These are phyloP conservation scores for Clonostachys chloroleuca DNA, from an alignment of 2,329 filamentous ascomycete genomes.

Conservation along the genomic window DNA sequence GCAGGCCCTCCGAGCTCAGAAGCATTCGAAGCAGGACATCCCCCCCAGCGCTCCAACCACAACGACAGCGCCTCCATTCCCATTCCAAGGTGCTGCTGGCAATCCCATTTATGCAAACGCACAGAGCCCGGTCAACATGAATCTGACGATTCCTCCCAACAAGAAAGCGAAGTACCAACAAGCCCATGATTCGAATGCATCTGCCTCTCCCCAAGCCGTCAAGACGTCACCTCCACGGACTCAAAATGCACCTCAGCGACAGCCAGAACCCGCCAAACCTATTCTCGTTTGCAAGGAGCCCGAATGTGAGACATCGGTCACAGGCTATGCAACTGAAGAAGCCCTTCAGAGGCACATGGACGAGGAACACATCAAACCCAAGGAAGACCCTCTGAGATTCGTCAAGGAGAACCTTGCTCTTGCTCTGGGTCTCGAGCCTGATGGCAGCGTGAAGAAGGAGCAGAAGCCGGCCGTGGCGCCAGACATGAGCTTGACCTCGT, in stretches of 20 bases:
- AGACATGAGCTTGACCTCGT: constrained; percentile 32
- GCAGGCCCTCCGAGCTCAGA: constrained; percentile 34
- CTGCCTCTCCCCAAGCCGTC: constrained; percentile 41
- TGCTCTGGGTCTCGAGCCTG: constrained; percentile 44
- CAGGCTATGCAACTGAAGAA: constrained; percentile 50
- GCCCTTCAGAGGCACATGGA: constrained; percentile 46
- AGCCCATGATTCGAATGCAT: constrained; percentile 11
- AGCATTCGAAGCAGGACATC: constrained; percentile 34
- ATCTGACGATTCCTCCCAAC: constrained; percentile 54
- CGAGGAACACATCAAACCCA: constrained; percentile 56
- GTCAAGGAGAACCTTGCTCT: constrained; percentile 42
- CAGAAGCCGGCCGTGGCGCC: constrained; percentile 18
- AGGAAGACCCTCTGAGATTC: constrained; percentile 50
- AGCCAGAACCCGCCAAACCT: constrained; percentile 30
- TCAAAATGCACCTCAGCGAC: constrained; percentile 8
- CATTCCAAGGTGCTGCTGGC: constrained; percentile 41
- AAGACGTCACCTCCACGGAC: constrained; percentile 7
- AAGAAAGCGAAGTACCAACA: constrained; percentile 46
- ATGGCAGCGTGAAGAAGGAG: constrained; percentile 36
- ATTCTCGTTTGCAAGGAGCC: constrained; percentile 46
- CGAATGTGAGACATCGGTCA: constrained; percentile 45
- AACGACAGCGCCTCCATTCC: constrained; percentile 47
- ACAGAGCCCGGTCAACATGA: constrained; percentile 35
- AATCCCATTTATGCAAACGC: constrained; percentile 51
- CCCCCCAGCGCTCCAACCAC: constrained; percentile 54